phyloP scores from a whole-genome alignment of 179 eudicot species.

The Kewa caespitosa region DNA sequence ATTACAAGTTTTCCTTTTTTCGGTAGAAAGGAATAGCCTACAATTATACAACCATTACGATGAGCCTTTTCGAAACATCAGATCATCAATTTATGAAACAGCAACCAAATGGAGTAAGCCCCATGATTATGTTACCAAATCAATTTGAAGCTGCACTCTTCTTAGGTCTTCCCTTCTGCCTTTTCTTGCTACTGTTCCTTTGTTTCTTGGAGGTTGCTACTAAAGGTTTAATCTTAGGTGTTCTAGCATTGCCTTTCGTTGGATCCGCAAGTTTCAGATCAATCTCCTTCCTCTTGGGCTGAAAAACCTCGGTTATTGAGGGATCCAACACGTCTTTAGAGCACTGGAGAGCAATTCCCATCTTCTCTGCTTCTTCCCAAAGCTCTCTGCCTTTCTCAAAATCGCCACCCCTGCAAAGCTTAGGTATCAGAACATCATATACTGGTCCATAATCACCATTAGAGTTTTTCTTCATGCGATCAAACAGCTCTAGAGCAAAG shows the following conservation, averaged over 20 bases:
- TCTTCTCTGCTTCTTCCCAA: constrained; percentile 55
- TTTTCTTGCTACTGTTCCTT: background rate
- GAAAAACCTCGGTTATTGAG: constrained; percentile 46
- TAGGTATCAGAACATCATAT: constrained; percentile 61
- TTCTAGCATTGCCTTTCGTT: background rate
- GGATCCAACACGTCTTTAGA: constrained; percentile 55
- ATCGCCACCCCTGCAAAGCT: constrained; percentile 54
- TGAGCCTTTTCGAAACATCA: too few species aligned
- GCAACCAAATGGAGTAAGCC: background rate
- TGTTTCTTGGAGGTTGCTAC: constrained; percentile 11
- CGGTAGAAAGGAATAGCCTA: background rate
- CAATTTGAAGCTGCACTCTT: constrained; percentile 18
- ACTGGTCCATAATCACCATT: constrained; percentile 54
- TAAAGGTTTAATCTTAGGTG: constrained; percentile 6
- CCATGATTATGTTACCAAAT: background rate
- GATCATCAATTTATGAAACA: background rate
- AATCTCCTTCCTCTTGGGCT: constrained; percentile 34
- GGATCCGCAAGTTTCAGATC: constrained; percentile 11
- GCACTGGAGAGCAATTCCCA: constrained; percentile 45
- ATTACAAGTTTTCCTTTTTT: background rate
- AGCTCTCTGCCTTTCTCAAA: constrained; percentile 54
- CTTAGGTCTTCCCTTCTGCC: constrained; percentile 22
- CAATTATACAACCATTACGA: too few species aligned
- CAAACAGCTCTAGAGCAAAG: constrained; percentile 55
- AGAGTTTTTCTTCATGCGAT: constrained; percentile 49